Percentiles rank a stretch among this genome's conserved stretches.
Conservation (phyloP, 2,329 filamentous ascomycete genomes). For the Eurotiales sp. region DNA sequence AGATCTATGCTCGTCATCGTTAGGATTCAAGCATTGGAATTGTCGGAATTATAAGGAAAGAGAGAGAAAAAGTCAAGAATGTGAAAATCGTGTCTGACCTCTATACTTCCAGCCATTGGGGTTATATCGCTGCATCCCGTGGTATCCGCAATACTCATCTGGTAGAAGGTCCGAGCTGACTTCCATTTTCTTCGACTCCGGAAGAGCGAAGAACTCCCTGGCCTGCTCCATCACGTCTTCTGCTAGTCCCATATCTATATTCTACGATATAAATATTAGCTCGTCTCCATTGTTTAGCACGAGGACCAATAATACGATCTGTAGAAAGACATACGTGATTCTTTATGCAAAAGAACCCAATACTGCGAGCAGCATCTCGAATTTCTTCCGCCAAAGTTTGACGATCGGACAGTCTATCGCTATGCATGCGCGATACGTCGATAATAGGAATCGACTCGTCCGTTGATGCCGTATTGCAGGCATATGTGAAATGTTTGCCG, state of each 20-base stretch:
- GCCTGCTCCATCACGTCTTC: slow-evolving; percentile 8
- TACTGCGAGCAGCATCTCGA: slow-evolving; percentile 6
- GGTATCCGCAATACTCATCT: slow-evolving; percentile 8
- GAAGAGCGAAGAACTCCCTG: slow-evolving; percentile 4
- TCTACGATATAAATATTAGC: no score
- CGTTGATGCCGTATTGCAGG: slow-evolving; percentile 2
- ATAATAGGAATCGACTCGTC: slow-evolving; percentile 6
- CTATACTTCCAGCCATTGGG: slow-evolving; percentile 10
- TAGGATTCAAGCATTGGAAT: no score
- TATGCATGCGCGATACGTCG: slow-evolving; percentile 8
- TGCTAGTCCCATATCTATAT: slow-evolving; percentile 2
- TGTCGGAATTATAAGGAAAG: no score
- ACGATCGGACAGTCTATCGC: background rate
- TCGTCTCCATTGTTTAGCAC: no score
- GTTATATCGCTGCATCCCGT: slow-evolving; percentile 8
- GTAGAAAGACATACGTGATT: slow-evolving; percentile 1
- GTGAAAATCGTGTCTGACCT: background rate
- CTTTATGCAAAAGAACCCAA: slow-evolving; percentile 8
- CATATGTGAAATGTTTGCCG: slow-evolving; percentile 5
- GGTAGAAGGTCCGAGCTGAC: slow-evolving; percentile 7
- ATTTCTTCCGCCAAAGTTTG: slow-evolving; percentile 8
- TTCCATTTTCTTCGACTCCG: slow-evolving; percentile 9
- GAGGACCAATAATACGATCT: no score
- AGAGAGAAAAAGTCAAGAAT: background rate
- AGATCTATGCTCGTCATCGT: background rate